These are phyloP conservation scores for Kalanchoe fedtschenkoi DNA, from an alignment of 164 flowering plant genomes.

Conservation along the genomic window DNA sequence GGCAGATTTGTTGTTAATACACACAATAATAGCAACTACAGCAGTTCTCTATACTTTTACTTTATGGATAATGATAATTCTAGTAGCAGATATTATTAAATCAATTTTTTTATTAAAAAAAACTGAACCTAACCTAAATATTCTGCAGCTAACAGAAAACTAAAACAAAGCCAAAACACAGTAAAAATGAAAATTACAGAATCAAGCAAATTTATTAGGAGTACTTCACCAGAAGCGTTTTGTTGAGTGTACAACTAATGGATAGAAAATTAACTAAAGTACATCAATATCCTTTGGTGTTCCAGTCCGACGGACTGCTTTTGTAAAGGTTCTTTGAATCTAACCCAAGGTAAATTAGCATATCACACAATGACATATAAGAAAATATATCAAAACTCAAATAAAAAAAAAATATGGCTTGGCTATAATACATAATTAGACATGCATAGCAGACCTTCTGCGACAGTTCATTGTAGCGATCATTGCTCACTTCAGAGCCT, in stretches of 20 bases:
- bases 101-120: not conserved
- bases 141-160: not conserved
- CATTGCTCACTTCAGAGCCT: constrained; percentile 36
- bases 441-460: constrained; percentile 37
- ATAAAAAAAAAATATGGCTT: not conserved
- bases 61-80: too few species aligned
- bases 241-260: not conserved
- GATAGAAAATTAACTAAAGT: too few species aligned
- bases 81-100: too few species aligned
- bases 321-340: too few species aligned
- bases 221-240: not conserved
- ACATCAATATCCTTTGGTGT: too few species aligned
- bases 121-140: not conserved
- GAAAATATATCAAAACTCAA: not conserved
- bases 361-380: too few species aligned
- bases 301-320: too few species aligned
- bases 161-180: not conserved
- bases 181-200: not conserved
- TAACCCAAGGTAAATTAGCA: too few species aligned
- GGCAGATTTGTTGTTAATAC: too few species aligned
- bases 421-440: not conserved
- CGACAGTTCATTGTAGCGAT: constrained; percentile 15
- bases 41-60: too few species aligned
- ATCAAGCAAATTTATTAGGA: not conserved
- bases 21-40: too few species aligned